Evolutionary conservation across 2,329 filamentous ascomycete species (phyloP).

Genomic region (Didymella pomorum): DNA sequence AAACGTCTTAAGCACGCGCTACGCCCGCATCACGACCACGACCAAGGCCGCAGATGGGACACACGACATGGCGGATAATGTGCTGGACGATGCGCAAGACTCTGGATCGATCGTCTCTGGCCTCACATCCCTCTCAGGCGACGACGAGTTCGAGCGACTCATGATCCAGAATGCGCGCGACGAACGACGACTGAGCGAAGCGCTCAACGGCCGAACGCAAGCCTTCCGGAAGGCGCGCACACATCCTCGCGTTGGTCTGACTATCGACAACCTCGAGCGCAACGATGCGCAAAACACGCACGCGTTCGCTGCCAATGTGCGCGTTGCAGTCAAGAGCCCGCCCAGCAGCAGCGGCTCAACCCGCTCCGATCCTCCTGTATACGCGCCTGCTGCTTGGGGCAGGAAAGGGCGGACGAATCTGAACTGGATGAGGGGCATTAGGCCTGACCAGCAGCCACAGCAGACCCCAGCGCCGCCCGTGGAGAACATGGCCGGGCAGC

Average conservation of each 20-base stretch:
- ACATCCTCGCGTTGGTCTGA: slow-evolving; percentile 51
- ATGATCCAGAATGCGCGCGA: slow-evolving; percentile 57
- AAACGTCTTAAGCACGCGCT: slow-evolving; percentile 36
- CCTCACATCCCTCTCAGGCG: slow-evolving; percentile 53
- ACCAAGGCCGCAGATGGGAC: slow-evolving; percentile 29
- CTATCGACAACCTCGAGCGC: slow-evolving; percentile 55
- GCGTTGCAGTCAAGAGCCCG: slow-evolving; percentile 36
- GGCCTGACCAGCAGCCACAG: slow-evolving; percentile 32
- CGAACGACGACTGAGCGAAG: slow-evolving; percentile 50
- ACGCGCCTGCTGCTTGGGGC: slow-evolving; percentile 58
- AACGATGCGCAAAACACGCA: slow-evolving; percentile 35
- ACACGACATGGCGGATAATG: slow-evolving; percentile 33
- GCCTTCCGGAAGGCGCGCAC: slow-evolving; percentile 56
- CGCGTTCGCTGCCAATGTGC: slow-evolving; percentile 20
- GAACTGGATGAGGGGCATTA: slow-evolving; percentile 55
- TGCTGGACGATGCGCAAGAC: slow-evolving; percentile 35
- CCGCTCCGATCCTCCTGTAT: slow-evolving; percentile 54
- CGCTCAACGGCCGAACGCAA: slow-evolving; percentile 42
- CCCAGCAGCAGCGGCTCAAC: slow-evolving; percentile 49
- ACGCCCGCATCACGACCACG: slow-evolving; percentile 30
- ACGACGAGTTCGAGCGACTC: slow-evolving; percentile 55
- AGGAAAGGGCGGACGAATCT: slow-evolving; percentile 52
- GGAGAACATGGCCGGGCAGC: slow-evolving; percentile 25
- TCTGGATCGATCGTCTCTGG: slow-evolving; percentile 40
- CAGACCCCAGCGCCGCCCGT: slow-evolving; percentile 17